Base-by-base conservation (phyloP, 768 basidiomycete species). In the Boletales sp. region DNA sequence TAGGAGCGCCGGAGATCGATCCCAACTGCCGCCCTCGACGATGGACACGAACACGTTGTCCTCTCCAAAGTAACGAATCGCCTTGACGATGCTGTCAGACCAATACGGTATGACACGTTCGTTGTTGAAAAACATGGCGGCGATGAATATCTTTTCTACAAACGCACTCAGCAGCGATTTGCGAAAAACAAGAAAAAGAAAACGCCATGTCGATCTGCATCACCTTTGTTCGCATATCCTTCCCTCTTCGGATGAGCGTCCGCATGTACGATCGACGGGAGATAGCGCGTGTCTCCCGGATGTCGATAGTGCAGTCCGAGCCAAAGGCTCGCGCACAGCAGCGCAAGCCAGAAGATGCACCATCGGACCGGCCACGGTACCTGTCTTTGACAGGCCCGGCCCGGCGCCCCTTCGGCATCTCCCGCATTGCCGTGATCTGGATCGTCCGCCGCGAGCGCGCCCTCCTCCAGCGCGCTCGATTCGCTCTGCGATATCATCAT, bases 71-170 rank as follows among this genome's bases (percentile, higher is more conserved):
- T 69, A 74, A 35, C 60, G 51, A 8, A 75, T 71, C 5, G 61
- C 55, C 50, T 65, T 62, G 40, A 70, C 47, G 29, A 75, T 55
- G 30, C 71, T 60, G 8, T 58, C 47, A 3, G 64, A 65, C 74
- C 74, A 77, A 44, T 71, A 70, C 0, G 72, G 70, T 24, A 76
- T 56, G 2, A 75, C 64, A 0, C 43, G 47, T 44, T 68, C 59
- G 36, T 74, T 73, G 46, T 75, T 64, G 60, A 62, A 68, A 51
- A 77, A 71, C 62, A 74, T 69, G 2, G 71, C 73, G 0, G 46
- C 54, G 13, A 61, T 50, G 24, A 27, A 61, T 10, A 63, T 48
- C 8, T 48, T 60, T n/a, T 57, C 60, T 61, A 2, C 63, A 2
- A 27, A 27, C 24, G 24, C 24, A 5, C 24, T 27, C 24, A 27